These are phyloP conservation scores for Peterozyma toletana DNA, from an alignment of 805 yeast genomes.

Conservation along the genomic window DNA sequence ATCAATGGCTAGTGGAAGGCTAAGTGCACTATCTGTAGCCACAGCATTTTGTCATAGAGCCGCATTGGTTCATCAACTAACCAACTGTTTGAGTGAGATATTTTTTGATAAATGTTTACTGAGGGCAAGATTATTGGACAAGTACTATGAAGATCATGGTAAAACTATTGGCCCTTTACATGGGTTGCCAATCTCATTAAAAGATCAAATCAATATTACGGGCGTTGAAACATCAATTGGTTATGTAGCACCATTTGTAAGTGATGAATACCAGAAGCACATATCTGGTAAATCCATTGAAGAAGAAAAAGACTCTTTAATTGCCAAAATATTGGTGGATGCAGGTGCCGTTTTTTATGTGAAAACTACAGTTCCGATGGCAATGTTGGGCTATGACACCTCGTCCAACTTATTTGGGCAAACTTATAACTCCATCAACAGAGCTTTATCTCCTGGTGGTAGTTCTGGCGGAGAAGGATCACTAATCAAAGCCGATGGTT, in stretches of 20 bases:
- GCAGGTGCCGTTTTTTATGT: constrained; percentile 36
- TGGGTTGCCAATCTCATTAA: constrained; percentile 39
- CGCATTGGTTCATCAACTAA: constrained; percentile 19
- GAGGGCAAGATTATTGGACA: constrained; percentile 15
- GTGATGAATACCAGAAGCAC: constrained; percentile 17
- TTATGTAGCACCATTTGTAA: constrained; percentile 19
- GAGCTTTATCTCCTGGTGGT: constrained; percentile 52
- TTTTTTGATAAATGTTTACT: constrained; percentile 16
- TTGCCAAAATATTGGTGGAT: constrained; percentile 14
- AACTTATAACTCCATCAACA: constrained; percentile 43
- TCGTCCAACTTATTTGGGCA: constrained; percentile 42
- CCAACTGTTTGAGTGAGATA: constrained; percentile 17
- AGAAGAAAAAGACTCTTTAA: constrained; percentile 7
- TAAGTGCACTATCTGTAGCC: constrained; percentile 13
- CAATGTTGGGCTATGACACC: constrained; percentile 55
- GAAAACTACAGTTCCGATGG: constrained; percentile 50
- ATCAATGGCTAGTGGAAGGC: constrained; percentile 9
- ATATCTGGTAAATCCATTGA: constrained; percentile 8
- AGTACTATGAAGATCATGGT: constrained; percentile 9
- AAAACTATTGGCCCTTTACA: constrained; percentile 16
- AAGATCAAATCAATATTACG: constrained; percentile 35
- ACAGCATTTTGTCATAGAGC: constrained; percentile 21
- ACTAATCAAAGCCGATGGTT: constrained; percentile 44
- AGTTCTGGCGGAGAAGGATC: constrained; percentile 66
- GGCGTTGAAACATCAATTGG: constrained; percentile 24